These are phyloP conservation scores for Aspergillus felis DNA, from an alignment of 2,329 filamentous ascomycete genomes.

Conservation along the genomic window DNA sequence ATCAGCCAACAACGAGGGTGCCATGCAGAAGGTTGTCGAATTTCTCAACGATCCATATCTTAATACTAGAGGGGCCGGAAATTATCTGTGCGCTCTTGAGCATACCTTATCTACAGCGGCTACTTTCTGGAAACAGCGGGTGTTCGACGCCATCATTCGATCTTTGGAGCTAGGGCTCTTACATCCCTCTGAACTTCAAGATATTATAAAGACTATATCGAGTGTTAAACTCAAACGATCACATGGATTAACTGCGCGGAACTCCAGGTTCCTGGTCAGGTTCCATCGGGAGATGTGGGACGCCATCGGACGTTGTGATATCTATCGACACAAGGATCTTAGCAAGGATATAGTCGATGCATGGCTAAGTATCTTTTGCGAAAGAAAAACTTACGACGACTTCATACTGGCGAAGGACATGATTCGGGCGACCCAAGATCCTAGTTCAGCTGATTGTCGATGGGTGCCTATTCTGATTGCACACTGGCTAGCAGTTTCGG, in stretches of 20 bases:
- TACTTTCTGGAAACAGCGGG: constrained; percentile 14
- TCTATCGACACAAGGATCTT: constrained; percentile 33
- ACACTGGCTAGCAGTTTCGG: constrained; percentile 19
- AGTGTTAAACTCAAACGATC: constrained; percentile 10
- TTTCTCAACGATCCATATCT: constrained; percentile 36
- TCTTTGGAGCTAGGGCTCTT: constrained; percentile 34
- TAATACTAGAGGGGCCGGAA: constrained; percentile 33
- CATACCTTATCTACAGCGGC: constrained; percentile 18
- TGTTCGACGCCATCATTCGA: constrained; percentile 25
- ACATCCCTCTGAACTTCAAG: constrained; percentile 28
- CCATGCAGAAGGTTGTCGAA: constrained; percentile 20
- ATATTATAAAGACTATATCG: constrained; percentile 28
- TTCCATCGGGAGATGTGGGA: constrained; percentile 34
- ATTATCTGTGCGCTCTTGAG: constrained; percentile 30
- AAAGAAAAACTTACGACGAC: constrained; percentile 8
- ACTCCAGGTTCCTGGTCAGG: constrained; percentile 15
- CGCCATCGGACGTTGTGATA: constrained; percentile 33
- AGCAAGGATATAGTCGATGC: constrained; percentile 22
- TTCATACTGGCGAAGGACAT: constrained; percentile 27
- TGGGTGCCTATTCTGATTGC: constrained; percentile 28
- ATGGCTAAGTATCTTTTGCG: constrained; percentile 31
- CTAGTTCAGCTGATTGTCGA: constrained; percentile 3
- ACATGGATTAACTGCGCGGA: constrained; percentile 10
- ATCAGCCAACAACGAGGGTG: constrained; percentile 6
- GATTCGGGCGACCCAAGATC: constrained; percentile 24